Evolutionary conservation across 2,329 filamentous ascomycete genomes (phyloP).

Genomic region (Neofusicoccum kwambonambiense): DNA sequence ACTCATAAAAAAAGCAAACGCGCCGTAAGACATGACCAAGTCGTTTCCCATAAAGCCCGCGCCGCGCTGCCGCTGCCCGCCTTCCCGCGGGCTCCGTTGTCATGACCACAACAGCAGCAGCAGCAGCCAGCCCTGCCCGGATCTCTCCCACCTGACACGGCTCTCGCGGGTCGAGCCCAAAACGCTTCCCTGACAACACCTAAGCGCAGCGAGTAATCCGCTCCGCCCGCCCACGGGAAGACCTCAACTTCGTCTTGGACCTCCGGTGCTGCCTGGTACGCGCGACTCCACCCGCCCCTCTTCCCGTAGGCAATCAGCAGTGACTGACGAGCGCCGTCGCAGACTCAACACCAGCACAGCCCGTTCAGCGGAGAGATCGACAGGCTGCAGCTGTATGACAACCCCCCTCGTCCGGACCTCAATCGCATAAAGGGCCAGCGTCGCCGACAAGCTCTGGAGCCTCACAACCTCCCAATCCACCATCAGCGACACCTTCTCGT

Average conservation of each 20-base stretch:
- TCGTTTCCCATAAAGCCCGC: constrained; percentile 9
- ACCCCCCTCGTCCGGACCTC: not conserved
- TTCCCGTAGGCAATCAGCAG: not conserved
- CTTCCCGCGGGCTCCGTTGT: constrained; percentile 5
- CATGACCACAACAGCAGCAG: constrained; percentile 1
- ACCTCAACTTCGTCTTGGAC: not conserved
- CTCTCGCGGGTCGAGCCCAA: constrained; percentile 13
- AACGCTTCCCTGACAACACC: constrained; percentile 10
- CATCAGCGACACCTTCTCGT: not conserved
- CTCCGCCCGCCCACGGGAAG: constrained; percentile 12
- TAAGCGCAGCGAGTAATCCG: constrained; percentile 8
- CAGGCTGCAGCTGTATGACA: constrained; percentile 1
- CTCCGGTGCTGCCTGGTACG: constrained; percentile 7
- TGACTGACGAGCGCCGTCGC: not conserved
- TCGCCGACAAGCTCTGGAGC: constrained; percentile 1
- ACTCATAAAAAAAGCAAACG: constrained; percentile 15
- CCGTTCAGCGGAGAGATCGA: constrained; percentile 17
- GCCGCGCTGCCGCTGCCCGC: not conserved
- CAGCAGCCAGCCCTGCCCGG: constrained; percentile 4
- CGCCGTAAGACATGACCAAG: constrained; percentile 2
- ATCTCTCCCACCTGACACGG: constrained; percentile 13
- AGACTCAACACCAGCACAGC: constrained; percentile 12
- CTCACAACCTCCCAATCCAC: not conserved
- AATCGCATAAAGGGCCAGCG: not conserved
- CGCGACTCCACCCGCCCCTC: not conserved